Evolutionary conservation across 2,329 filamentous ascomycete genomes (phyloP), one percentile per base, ranked within the genome.

Genomic region (Aspergillus texensis): DNA sequence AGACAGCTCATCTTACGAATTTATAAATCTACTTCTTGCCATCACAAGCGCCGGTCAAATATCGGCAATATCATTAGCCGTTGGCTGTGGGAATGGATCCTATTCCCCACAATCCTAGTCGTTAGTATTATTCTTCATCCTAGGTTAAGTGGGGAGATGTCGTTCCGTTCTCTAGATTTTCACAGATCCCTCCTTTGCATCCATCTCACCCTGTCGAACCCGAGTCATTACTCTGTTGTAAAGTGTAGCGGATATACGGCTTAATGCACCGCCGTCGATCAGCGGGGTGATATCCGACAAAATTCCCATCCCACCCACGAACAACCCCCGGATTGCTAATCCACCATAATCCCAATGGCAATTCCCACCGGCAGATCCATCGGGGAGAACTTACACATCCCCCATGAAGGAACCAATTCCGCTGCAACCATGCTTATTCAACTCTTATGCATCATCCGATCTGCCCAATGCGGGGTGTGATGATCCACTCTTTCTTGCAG

Each of bases 401-500:
- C 28, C 50, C 50, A n/a, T 8, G 16, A 32, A 54, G 28, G 32
- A 54, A 32, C 50, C 16, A 54, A 54, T 54, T 54, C 50, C 50
- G 50, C 30, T 6, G 10, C 26, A 53, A n/a, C 0, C 30, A 53
- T 58, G 46, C 58, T 64, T 55, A 64, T 48, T 58, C 46, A 39
- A 28, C 10, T 32, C n/a, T 58, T 64, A 55, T 57, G 45, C 55
- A 46, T 26, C 45, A 43, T 50, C 12, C 46, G 46, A 30, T 30
- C 46, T 16, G 26, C 45, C 45, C 39, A 62, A 58, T 61, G 62
- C 59, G 62, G 62, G 62, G 41, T 36, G 28, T 45, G 30, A 16
- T 50, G 28, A 12, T 32, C 41, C 41, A 21, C 39, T 34, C 34
- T 19, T 32, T 34, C 8, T 26, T 16, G 19, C 24, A 16, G 12